These are phyloP conservation scores for Oryza punctata DNA, from an alignment of 176 grass and related monocot species.

Conservation along the genomic window DNA sequence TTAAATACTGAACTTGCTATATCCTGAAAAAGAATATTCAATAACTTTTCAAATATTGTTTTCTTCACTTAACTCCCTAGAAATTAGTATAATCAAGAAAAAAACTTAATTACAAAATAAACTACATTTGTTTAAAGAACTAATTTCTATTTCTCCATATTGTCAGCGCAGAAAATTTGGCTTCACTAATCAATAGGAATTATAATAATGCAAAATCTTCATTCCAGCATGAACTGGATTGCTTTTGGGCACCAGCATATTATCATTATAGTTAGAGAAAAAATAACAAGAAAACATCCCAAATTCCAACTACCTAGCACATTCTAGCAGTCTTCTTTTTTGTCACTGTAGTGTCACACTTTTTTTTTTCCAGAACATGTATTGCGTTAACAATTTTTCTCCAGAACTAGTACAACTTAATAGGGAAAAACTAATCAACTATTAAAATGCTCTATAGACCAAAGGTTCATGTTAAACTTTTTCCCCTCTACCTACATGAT, in stretches of 20 bases:
- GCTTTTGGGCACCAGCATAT: background rate
- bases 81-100: background rate
- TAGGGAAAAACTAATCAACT: background rate
- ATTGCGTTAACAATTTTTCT: background rate
- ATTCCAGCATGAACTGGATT: background rate
- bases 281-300: background rate
- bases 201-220: background rate
- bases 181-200: background rate
- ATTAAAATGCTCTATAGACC: background rate
- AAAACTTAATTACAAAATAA: background rate
- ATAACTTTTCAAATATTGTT: background rate
- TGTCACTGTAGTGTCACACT: background rate
- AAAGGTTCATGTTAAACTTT: background rate
- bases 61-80: background rate
- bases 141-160: background rate
- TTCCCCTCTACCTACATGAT: background rate
- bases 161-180: background rate
- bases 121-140: background rate
- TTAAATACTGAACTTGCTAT: background rate
- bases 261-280: background rate
- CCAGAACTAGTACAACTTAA: background rate
- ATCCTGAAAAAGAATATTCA: background rate
- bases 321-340: conserved; percentile 9
- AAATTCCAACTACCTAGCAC: background rate
- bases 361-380: background rate